Evolutionary conservation across 495 filamentous ascomycete genomes (phyloP), one percentile per base, ranked within the genome.

Genomic region (Hypoxylon fragiforme): DNA sequence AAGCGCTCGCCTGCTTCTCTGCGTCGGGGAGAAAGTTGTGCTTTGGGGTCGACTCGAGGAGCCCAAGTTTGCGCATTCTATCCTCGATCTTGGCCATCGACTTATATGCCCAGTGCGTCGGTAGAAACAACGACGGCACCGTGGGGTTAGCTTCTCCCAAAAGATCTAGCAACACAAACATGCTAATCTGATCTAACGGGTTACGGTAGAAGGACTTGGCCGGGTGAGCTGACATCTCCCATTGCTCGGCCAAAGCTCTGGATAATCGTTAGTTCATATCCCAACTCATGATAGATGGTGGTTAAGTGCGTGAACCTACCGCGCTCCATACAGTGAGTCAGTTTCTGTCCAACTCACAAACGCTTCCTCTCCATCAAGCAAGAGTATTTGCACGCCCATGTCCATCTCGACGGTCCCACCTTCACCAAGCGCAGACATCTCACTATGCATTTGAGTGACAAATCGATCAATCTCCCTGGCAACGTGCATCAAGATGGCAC

Each of bases 281-380:
- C 20, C 3, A 20, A 9, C n/a, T 34, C 1, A 3, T 11, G 2
- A 3, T 35, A 43, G 5, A 19, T 22, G 36, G 14, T 32, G 21
- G 12, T 18, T 13, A 43, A 37, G 31, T 54, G n/a, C n/a, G 24
- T 9, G 15, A 40, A 40, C 70, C 15, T 71, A 87, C 74, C 91
- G 81, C 7, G 94, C 81, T 1, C 94, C 94, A 61, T 97, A 98
- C 4, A 95, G 70, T 3, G 88, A 92, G 70, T 98, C 94, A 0
- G 71, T 80, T 37, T 77, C 78, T 9, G 85, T 85, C 94, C 94
- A 98, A 1, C 51, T 57, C 32, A 81, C 63, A 69, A 96, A 97
- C 1, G 94, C 91, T 71, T 98, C 94, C 73, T 98, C 94, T 2
- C 94, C 94, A 69, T 98, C 94, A 16, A 98, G 69, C 42, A 97